A percentile compares a stretch with the other conserved stretches of the same genome.
Conservation (phyloP, 768 basidiomycete genomes). For the Xerocomus spinulosus region DNA sequence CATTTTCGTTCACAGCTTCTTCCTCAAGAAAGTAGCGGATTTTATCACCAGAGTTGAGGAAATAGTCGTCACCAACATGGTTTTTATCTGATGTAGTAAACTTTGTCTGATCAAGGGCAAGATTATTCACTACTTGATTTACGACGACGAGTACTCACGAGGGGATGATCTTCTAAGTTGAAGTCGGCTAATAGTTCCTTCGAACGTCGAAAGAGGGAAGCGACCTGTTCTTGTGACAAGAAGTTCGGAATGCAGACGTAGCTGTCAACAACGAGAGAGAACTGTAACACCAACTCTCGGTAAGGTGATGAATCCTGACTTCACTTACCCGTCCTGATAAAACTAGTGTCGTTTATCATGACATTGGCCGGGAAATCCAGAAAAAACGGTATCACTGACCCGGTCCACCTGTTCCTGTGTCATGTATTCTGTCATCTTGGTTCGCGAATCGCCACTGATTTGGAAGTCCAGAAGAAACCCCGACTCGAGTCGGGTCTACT, state of each 20-base stretch:
- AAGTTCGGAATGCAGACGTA: constrained; percentile 80
- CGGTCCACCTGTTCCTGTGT: constrained; percentile 54
- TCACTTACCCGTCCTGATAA: constrained; percentile 49
- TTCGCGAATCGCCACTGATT: no score
- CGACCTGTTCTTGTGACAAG: constrained; percentile 52
- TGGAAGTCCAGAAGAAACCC: no score
- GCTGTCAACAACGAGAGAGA: constrained; percentile 38
- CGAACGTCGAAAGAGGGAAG: constrained; percentile 62
- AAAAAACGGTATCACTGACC: constrained; percentile 31
- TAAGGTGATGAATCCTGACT: not conserved
- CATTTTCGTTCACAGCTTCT: constrained; percentile 66
- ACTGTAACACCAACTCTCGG: no score
- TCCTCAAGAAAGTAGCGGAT: constrained; percentile 94
- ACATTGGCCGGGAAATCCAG: not conserved
- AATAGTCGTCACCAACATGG: constrained; percentile 91
- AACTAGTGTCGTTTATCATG: constrained; percentile 37
- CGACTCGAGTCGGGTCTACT: no score
- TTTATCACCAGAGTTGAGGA: constrained; percentile 88
- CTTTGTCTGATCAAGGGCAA: constrained; percentile 55
- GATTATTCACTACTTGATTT: not conserved
- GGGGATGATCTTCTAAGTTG: constrained; percentile 70
- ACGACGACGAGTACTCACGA: constrained; percentile 43
- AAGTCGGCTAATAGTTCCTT: constrained; percentile 78
- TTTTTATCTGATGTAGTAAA: constrained; percentile 76
- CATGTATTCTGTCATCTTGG: constrained; percentile 39